These are phyloP conservation scores for Leccinum huronense DNA, from an alignment of 1,284 basidiomycete species.

Conservation along the genomic window DNA sequence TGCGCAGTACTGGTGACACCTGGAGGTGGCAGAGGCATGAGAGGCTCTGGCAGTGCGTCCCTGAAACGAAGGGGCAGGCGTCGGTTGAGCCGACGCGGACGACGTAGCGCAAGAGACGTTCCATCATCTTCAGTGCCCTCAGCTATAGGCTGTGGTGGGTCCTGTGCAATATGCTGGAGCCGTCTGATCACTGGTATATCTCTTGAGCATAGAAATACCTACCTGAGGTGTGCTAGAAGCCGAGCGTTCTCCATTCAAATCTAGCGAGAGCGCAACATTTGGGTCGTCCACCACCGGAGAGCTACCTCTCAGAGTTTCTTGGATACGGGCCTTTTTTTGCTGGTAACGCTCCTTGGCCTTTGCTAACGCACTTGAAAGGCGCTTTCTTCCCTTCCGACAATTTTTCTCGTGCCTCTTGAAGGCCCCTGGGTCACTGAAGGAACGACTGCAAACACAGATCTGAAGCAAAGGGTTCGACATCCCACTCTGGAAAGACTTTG, in stretches of 20 bases:
- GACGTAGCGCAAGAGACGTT: too few species aligned
- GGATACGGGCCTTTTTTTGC: not conserved
- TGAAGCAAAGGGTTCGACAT: not conserved
- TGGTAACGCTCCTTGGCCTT: not conserved
- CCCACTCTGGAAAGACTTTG: too few species aligned
- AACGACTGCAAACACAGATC: not conserved
- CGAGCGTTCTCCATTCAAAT: not conserved
- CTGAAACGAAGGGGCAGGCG: too few species aligned
- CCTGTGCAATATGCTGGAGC: too few species aligned
- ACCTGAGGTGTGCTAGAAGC: not conserved
- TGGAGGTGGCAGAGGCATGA: too few species aligned
- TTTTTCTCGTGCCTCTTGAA: not conserved
- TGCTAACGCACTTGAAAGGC: not conserved
- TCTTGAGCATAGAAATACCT: too few species aligned
- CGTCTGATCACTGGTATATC: too few species aligned
- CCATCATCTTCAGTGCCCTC: too few species aligned
- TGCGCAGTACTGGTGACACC: too few species aligned
- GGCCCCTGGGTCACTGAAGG: not conserved
- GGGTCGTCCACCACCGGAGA: not conserved
- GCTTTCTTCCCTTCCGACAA: not conserved
- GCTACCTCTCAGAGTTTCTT: not conserved
- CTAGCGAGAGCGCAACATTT: not conserved
- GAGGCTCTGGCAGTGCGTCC: too few species aligned
- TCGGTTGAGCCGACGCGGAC: too few species aligned
- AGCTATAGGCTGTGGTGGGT: too few species aligned